Evolutionary conservation across 169 alveolate species (phyloP), one percentile per base, ranked within the genome.

Genomic region (Plasmodium coatneyi): DNA sequence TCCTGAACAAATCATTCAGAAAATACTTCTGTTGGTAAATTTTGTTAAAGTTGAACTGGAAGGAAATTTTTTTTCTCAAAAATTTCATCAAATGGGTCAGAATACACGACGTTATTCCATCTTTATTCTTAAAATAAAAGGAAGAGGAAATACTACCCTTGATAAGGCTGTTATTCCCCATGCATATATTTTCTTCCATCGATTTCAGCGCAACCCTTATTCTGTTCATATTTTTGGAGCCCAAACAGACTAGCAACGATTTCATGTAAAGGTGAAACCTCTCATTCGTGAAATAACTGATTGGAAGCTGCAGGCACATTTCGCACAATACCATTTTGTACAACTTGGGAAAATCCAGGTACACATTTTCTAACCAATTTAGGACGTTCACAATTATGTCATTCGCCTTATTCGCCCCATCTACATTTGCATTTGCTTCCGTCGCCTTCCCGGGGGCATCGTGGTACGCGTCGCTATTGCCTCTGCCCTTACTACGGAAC

Each of bases 211-310:
- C 94, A 56, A 36, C 54, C 43, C 39, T 78, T 34, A 89, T 79
- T 22, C 60, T 89, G 28, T 39, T 60, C 5, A 89, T 60, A 60
- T 80, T 66, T 41, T 89, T 89, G 9, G 90, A 89, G 32, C 52
- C 71, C 70, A 89, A 72, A 66, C 94, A 89, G 70, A 89, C 66
- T 79, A 89, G 71, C 82, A 89, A 89, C 0, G 90, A 89, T 34
- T 89, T 89, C 34, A 89, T 6, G 46, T 89, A 89, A 10, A 89
- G 41, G 72, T 89, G 72, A 89, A 89, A 89, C 66, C 71, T 71
- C 22, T 80, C 74, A 28, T 89, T 78, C 78, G 81, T 39, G 49
- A 89, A 89, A 49, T 80, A 25, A 9, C 52, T 60, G 19, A 89
- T 60, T 46, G 94, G 94, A 6, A 89, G 34, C 32, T 32, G 5